These are phyloP conservation scores for Aegilops umbellulata DNA, from an alignment of 176 grass and related monocot genomes.

Conservation along the genomic window DNA sequence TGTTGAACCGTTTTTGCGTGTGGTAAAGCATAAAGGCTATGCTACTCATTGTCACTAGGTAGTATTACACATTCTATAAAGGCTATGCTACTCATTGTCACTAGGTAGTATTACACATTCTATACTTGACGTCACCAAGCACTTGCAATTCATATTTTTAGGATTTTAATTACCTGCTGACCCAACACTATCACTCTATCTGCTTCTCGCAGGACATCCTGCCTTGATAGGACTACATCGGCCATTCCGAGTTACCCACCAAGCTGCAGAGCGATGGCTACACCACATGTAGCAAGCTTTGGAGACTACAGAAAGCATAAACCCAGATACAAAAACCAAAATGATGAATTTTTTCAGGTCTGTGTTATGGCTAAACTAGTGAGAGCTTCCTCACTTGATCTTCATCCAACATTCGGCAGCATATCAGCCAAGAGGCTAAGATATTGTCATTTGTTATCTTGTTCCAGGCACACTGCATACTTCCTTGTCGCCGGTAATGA, in stretches of 20 bases:
- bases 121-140: neutral
- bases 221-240: conserved; percentile 78
- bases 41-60: neutral
- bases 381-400: neutral
- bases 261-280: conserved; percentile 90
- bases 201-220: conserved; percentile 67
- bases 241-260: conserved; percentile 73
- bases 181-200: neutral
- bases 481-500: conserved; percentile 87
- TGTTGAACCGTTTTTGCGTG: neutral
- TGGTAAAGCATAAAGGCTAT: neutral
- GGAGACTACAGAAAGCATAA: conserved; percentile 61
- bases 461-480: conserved; percentile 83
- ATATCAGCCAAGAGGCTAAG: neutral
- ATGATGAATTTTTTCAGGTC: conserved; percentile 93
- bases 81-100: no score
- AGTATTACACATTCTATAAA: neutral
- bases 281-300: conserved; percentile 92
- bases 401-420: neutral
- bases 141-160: neutral
- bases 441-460: conserved; percentile 6
- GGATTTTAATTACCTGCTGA: neutral
- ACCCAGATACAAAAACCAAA: conserved; percentile 71
- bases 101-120: no score
- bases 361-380: neutral